A percentile compares a stretch with the other conserved stretches of the same genome.
Conservation (phyloP, 768 basidiomycete species). For the Lentinula lateritia region DNA sequence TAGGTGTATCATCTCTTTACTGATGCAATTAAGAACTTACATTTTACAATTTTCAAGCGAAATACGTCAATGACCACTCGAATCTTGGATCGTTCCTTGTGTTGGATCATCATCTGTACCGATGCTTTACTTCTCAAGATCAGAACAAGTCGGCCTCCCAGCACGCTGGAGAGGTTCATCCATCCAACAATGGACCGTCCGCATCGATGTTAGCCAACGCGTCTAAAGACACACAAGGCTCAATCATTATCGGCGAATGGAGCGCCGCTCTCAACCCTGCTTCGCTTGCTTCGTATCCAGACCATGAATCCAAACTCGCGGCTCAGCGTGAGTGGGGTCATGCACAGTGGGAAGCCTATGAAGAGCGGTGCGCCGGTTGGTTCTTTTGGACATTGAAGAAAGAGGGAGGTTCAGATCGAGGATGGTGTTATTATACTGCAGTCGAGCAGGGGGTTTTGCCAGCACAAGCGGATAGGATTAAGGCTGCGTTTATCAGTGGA, state of each 20-base stretch:
- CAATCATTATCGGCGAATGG: constrained; percentile 73
- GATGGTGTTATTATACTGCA: constrained; percentile 72
- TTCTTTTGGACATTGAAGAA: constrained; percentile 89
- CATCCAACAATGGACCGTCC: background rate
- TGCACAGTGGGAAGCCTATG: constrained; percentile 65
- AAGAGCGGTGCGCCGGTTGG: constrained; percentile 61
- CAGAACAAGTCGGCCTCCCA: constrained; percentile 43
- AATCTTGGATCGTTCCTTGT: constrained; percentile 36
- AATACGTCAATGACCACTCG: constrained; percentile 34
- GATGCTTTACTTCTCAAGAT: constrained; percentile 69
- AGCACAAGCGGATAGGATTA: constrained; percentile 9
- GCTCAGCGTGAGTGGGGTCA: constrained; percentile 44
- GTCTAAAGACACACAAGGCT: constrained; percentile 30
- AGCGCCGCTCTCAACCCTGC: constrained; percentile 68
- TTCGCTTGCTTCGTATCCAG: constrained; percentile 34
- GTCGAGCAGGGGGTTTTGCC: constrained; percentile 61
- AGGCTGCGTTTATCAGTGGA: background rate
- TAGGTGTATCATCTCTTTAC: constrained; percentile 14
- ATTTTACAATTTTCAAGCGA: background rate
- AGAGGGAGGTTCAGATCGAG: constrained; percentile 54
- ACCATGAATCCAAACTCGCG: constrained; percentile 29
- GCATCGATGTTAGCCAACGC: constrained; percentile 21
- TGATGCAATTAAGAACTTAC: too few species aligned
- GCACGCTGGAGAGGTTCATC: constrained; percentile 27
- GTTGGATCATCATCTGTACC: constrained; percentile 80